phyloP scores from a whole-genome alignment of 164 flowering plant species.

The Buxus sempervirens region DNA sequence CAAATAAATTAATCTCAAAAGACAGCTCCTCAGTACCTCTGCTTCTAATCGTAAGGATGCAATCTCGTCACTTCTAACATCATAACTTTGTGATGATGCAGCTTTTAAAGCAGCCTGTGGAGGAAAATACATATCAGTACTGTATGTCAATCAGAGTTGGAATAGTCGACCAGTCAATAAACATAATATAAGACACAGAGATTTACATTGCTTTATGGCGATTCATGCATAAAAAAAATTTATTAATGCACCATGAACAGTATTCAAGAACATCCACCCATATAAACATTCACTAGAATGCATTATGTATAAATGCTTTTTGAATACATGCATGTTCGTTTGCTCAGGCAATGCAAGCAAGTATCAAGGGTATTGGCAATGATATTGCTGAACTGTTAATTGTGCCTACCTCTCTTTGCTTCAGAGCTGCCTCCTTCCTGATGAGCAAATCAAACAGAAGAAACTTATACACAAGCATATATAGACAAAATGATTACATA shows the following conservation, averaged over 20 bases:
- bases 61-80: constrained; percentile 38
- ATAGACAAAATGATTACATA: neutral
- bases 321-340: neutral
- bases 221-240: neutral
- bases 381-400: neutral
- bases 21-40: constrained; percentile 46
- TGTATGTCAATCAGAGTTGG: neutral
- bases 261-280: neutral
- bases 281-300: neutral
- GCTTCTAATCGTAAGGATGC: constrained; percentile 55
- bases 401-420: constrained; percentile 73
- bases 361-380: neutral
- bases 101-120: constrained; percentile 76
- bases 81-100: constrained; percentile 52
- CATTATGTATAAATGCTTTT: too few species aligned
- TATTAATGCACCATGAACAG: neutral
- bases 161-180: neutral
- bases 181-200: neutral
- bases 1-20: constrained; percentile 6
- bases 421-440: constrained; percentile 90
- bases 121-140: neutral
- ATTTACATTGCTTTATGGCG: neutral
- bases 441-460: constrained; percentile 16
- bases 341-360: neutral
- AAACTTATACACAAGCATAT: constrained; percentile 4